phyloP scores from a whole-genome alignment of 805 yeast genomes.

The Candida namnaoensis region DNA sequence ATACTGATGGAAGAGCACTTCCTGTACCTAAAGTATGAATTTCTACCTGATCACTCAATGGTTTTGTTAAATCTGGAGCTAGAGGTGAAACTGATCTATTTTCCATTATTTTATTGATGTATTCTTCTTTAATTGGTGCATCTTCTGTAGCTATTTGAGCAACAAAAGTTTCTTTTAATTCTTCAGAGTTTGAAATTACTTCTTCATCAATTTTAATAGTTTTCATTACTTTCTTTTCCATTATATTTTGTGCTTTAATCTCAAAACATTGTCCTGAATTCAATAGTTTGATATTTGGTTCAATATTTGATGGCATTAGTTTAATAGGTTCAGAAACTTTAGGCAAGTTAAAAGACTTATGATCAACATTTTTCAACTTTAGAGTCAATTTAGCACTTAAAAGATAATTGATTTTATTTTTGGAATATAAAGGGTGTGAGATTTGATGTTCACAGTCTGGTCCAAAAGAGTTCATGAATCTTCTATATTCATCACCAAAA shows the following conservation, averaged over 20 bases:
- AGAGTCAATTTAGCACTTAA: constrained; percentile 45
- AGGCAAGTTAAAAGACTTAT: constrained; percentile 30
- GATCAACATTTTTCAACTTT: constrained; percentile 48
- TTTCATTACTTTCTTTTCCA: too few species aligned
- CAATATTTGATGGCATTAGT: constrained; percentile 17
- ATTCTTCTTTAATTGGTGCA: constrained; percentile 2
- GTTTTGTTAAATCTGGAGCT: constrained; percentile 1
- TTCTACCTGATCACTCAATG: constrained; percentile 48
- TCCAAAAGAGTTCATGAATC: constrained; percentile 50
- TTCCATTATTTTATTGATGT: not conserved
- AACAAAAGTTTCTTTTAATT: constrained; percentile 17
- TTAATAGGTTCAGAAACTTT: constrained; percentile 19
- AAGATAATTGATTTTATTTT: constrained; percentile 51
- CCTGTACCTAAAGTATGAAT: constrained; percentile 86
- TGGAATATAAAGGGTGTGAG: constrained; percentile 61
- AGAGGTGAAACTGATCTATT: constrained; percentile 11
- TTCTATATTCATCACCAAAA: constrained; percentile 29
- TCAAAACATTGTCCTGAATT: too few species aligned
- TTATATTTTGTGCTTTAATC: too few species aligned
- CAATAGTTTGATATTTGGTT: not conserved
- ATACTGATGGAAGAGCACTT: constrained; percentile 77
- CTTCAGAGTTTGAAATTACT: constrained; percentile 1
- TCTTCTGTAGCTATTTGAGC: constrained; percentile 12
- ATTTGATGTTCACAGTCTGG: constrained; percentile 47
- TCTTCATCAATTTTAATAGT: too few species aligned